A percentile compares a stretch with the other conserved stretches of the same genome.
Conservation (phyloP, 441 rosid species). For the Metrosideros polymorpha region DNA sequence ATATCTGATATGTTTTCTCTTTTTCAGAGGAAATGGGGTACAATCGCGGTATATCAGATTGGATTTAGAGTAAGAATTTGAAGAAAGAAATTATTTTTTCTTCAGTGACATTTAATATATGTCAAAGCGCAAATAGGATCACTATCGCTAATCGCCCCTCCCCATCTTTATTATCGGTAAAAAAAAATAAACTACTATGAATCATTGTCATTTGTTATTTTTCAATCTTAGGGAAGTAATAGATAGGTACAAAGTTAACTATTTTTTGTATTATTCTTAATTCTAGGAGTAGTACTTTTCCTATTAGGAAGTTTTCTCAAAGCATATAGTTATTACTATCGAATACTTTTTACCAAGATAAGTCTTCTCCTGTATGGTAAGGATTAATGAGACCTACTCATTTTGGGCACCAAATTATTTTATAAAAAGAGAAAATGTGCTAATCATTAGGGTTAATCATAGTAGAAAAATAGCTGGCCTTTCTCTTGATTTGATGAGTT, state of each 20-base stretch:
- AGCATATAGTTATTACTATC: neutral
- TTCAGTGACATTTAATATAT: neutral
- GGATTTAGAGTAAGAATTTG: neutral
- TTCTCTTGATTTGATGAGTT: neutral
- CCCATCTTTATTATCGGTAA: neutral
- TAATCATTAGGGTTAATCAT: neutral
- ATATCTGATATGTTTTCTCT: too few species aligned
- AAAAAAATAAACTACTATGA: neutral
- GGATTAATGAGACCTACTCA: neutral
- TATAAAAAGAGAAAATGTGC: neutral
- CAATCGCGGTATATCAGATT: neutral
- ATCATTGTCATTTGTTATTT: neutral
- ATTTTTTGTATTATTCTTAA: neutral
- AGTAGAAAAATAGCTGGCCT: neutral
- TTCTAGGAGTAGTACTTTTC: neutral
- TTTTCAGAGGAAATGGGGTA: neutral
- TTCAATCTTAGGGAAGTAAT: neutral
- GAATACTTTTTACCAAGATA: neutral
- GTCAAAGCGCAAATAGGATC: neutral
- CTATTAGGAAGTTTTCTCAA: neutral
- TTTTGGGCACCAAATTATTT: neutral
- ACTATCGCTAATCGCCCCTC: neutral
- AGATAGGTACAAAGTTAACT: neutral
- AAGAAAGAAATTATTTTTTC: neutral
- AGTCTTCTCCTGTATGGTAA: neutral